phyloP scores from a whole-genome alignment of 768 basidiomycete species.

The Mycena vulgaris region DNA sequence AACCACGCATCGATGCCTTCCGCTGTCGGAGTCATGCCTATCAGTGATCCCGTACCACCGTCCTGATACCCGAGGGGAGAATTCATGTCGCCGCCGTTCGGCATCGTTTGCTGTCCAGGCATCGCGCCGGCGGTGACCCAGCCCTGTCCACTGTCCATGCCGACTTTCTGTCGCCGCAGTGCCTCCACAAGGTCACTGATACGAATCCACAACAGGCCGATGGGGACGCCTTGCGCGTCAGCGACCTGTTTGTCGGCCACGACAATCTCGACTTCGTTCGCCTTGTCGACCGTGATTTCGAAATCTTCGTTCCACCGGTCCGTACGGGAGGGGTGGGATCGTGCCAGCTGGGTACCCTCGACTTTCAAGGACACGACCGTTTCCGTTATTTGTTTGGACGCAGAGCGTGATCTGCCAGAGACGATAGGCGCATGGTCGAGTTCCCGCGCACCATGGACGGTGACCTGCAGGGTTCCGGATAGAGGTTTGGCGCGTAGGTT shows the following conservation, averaged over 20 bases:
- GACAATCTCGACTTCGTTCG: slow-evolving; percentile 97
- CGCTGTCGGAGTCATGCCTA: slow-evolving; percentile 52
- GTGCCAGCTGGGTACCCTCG: slow-evolving; percentile 93
- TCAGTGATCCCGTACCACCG: slow-evolving; percentile 56
- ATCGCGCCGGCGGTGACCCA: slow-evolving; percentile 98
- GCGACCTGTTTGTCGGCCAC: slow-evolving; percentile 93
- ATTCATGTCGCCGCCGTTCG: slow-evolving; percentile 60
- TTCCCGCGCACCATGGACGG: slow-evolving; percentile 91
- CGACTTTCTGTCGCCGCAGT: slow-evolving; percentile 91
- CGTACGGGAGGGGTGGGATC: slow-evolving; percentile 92
- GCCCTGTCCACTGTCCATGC: slow-evolving; percentile 87
- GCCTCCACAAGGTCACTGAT: slow-evolving; percentile 96
- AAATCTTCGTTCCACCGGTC: slow-evolving; percentile 99
- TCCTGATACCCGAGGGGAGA: slow-evolving; percentile 66
- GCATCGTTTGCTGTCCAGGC: slow-evolving; percentile 68
- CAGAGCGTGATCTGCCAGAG: slow-evolving; percentile 73
- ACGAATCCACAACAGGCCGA: slow-evolving; percentile 95
- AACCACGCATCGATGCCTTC: slow-evolving; percentile 99
- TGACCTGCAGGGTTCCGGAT: slow-evolving; percentile 92
- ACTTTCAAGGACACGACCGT: slow-evolving; percentile 96
- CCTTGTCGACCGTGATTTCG: slow-evolving; percentile 96
- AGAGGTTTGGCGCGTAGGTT: slow-evolving; percentile 94
- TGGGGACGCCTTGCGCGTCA: slow-evolving; percentile 86
- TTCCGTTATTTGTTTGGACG: slow-evolving; percentile 85
- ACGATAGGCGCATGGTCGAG: slow-evolving; percentile 93